A percentile compares a stretch with the other conserved stretches of the same genome.
Conservation (phyloP, 179 eudicot species). For the Pouteria campechiana region DNA sequence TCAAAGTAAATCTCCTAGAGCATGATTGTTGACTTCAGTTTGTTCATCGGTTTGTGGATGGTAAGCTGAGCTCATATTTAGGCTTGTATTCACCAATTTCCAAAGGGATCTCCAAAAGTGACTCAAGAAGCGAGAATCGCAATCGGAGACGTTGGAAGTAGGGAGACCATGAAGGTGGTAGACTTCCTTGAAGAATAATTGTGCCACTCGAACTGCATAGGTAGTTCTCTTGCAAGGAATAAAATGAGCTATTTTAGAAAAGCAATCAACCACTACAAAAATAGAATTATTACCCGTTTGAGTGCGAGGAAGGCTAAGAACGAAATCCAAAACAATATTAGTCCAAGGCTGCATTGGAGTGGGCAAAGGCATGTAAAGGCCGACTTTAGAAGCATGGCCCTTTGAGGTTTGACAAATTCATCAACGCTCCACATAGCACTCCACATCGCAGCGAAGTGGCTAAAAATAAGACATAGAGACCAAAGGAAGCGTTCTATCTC, state of each 20-base stretch:
- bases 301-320: slow-evolving; percentile 2
- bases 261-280: slow-evolving; percentile 2
- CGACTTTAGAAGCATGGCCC: slow-evolving; percentile 1
- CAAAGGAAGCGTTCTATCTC: background rate
- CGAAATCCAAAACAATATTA: slow-evolving; percentile 3
- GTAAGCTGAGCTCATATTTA: slow-evolving; percentile 1
- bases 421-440: no score
- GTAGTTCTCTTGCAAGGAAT: background rate
- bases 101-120: slow-evolving; percentile 3
- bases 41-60: no score
- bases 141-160: background rate
- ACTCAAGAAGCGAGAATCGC: background rate
- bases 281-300: slow-evolving; percentile 2
- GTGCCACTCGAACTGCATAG: background rate
- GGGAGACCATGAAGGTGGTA: background rate
- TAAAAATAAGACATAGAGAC: no score
- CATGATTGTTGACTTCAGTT: background rate
- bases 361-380: background rate
- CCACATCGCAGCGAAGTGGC: no score
- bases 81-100: background rate
- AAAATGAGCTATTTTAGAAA: slow-evolving; percentile 2
- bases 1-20: background rate
- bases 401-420: no score
- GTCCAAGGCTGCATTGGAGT: background rate
- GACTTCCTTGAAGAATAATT: background rate